Conservation (phyloP, 306 rosid genomes). For the Malus fusca region DNA sequence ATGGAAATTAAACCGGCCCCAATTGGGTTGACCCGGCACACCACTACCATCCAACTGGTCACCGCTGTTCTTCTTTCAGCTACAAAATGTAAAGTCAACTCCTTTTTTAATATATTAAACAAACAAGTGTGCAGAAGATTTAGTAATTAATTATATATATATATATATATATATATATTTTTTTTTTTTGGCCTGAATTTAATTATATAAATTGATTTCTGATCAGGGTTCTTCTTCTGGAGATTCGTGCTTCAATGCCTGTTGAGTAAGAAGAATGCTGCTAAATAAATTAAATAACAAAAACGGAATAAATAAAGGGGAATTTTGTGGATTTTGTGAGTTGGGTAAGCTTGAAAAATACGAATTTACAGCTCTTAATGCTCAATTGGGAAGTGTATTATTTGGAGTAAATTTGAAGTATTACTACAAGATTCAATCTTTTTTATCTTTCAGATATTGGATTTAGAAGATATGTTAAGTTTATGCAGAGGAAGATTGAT, state of each 20-base stretch:
- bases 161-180: too few species aligned
- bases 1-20: not conserved
- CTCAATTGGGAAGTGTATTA: not conserved
- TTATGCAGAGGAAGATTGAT: not conserved
- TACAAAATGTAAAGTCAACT: slow-evolving; percentile 5
- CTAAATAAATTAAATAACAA: not conserved
- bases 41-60: not conserved
- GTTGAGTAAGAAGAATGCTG: slow-evolving; percentile 2
- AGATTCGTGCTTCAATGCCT: slow-evolving; percentile 17
- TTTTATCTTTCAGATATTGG: not conserved
- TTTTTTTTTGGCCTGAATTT: not conserved
- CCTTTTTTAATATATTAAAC: not conserved
- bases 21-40: not conserved
- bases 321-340: not conserved
- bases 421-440: not conserved
- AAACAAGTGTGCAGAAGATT: not conserved
- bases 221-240: slow-evolving; percentile 3
- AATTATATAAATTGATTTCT: not conserved
- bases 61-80: not conserved
- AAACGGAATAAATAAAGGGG: not conserved
- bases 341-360: slow-evolving; percentile 19
- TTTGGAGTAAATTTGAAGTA: slow-evolving; percentile 7
- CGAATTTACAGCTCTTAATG: slow-evolving; percentile 28
- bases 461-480: not conserved
- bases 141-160: not conserved